phyloP scores from a whole-genome alignment of 2,329 filamentous ascomycete genomes.

The Ophiostoma ips region DNA sequence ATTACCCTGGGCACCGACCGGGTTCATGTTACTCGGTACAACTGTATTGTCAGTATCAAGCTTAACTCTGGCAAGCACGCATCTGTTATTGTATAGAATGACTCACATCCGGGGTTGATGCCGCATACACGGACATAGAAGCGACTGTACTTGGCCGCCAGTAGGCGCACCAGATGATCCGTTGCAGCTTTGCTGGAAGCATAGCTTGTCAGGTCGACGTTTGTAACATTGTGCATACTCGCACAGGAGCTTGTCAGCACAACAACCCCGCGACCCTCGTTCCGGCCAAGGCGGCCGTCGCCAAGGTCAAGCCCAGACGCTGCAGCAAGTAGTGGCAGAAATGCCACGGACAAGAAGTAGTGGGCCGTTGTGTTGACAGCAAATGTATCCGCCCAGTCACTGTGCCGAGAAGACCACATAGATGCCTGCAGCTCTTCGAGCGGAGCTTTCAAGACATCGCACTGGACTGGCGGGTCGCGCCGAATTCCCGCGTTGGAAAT shows the following conservation, averaged over 20 bases:
- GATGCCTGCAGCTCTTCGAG: slow-evolving; percentile 18
- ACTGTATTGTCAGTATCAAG: slow-evolving; percentile 15
- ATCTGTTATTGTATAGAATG: not conserved
- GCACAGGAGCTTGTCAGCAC: slow-evolving; percentile 32
- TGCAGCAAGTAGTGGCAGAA: slow-evolving; percentile 47
- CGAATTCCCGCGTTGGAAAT: slow-evolving; percentile 12
- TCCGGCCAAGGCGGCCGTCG: not conserved
- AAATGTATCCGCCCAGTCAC: slow-evolving; percentile 51
- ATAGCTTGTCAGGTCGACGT: slow-evolving; percentile 38
- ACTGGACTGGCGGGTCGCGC: slow-evolving; percentile 6
- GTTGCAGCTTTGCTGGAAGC: slow-evolving; percentile 37
- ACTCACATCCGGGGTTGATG: slow-evolving; percentile 17
- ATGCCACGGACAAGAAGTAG: slow-evolving; percentile 49
- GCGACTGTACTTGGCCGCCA: slow-evolving; percentile 32
- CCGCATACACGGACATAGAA: slow-evolving; percentile 20
- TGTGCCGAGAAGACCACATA: slow-evolving; percentile 48
- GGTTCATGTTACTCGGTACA: slow-evolving; percentile 58
- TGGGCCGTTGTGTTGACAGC: slow-evolving; percentile 61
- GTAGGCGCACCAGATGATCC: slow-evolving; percentile 33
- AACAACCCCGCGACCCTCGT: slow-evolving; percentile 11
- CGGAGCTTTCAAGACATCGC: slow-evolving; percentile 9
- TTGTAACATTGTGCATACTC: slow-evolving; percentile 23
- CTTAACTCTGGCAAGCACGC: not conserved
- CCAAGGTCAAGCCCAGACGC: slow-evolving; percentile 20
- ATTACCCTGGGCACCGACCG: slow-evolving; percentile 28